Base-by-base conservation (phyloP, 164 flowering plant genomes). In the Tetracentron sinense region DNA sequence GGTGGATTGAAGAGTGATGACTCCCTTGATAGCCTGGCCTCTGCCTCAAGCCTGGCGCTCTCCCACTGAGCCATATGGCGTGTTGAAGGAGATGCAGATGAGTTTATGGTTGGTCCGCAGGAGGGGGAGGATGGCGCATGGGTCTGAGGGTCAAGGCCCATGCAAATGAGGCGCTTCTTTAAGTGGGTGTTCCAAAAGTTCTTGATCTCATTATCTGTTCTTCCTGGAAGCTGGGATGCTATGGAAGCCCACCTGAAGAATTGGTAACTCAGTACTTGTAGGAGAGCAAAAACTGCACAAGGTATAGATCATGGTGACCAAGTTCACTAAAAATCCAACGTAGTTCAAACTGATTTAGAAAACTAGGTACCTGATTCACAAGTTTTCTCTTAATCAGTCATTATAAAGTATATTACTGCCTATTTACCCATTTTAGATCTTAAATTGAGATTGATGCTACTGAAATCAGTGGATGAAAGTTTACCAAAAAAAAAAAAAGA, bases 121-220 rank as follows among this genome's bases (percentile, higher is more conserved):
- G 23, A 51, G 19, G 53, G 26, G 56, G 30, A 31, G 7, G 56
- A 42, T 25, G 85, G 88, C 78, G 81, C 73, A 57, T 84, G 90
- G 5, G 89, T 85, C 26, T 74, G 83, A 0, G 94, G 90, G 57
- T 88, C 81, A 26, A 88, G 71, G 6, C 95, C 95, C 87, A 81
- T 79, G 67, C 68, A 49, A 6, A 71, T 27, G 7, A 91, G 78
- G 30, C 96, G 96, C 75, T 91, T 94, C 78, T 80, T 91, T 57
- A 94, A 69, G 72, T 89, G 92, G n/a, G 97, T 91, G 84, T 94
- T 94, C 97, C 96, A 94, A 49, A 91, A 74, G 80, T 94, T 94
- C 80, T 94, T 94, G 68, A 94, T 79, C 84, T 94, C 99, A 64
- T 94, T 94, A 74, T 94, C 99, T 0, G 99, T 94, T 71, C 94